Base-by-base conservation (phyloP, 2,329 filamentous ascomycete genomes). In the Beauveria rudraprayagi region DNA sequence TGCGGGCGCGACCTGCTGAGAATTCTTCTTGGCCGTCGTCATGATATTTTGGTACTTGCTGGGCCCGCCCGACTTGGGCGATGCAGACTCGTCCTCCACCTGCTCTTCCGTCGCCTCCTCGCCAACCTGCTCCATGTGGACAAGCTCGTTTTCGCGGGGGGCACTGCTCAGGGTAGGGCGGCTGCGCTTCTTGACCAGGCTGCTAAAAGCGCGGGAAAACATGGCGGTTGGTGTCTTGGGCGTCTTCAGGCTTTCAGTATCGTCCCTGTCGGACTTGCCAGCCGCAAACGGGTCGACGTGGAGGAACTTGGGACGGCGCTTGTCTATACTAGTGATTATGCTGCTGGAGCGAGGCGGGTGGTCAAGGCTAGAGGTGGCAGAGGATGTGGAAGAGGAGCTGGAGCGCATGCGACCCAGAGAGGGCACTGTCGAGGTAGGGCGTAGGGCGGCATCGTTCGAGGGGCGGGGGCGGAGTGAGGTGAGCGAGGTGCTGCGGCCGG, bases 121-220 rank as follows among this genome's bases (percentile, higher is more conserved):
- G 34, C 69, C 70, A 40, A 73, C 69, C 62, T 76, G 71, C 61
- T 72, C 72, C 68, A 73, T 72, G 51, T 67, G 69, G 37, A 73
- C 73, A 50, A 72, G 69, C 14, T 70, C 61, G 17, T 46, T 40
- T 14, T 56, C 56, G 37, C 56, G 61, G 22, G 52, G 30, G 24
- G 19, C 46, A 4, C 43, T 65, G 65, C 72, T 75, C 63, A 85
- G 73, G 26, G 74, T 73, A 8, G 80, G 79, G 60, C 76, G 76
- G 73, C 82, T 85, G 64, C 80, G 77, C 76, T 83, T 83, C 67
- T 78, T 77, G 54, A 79, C 78, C 34, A 85, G 72, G 66, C 77
- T 83, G 56, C 34, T 59, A 48, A 85, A 71, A 3, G 81, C 82
- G 66, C 80, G 78, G 67, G 78, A 81, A 63, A 84, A 76, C 60